Conservation (phyloP, 768 basidiomycete genomes). For the Calocera viscosa region DNA sequence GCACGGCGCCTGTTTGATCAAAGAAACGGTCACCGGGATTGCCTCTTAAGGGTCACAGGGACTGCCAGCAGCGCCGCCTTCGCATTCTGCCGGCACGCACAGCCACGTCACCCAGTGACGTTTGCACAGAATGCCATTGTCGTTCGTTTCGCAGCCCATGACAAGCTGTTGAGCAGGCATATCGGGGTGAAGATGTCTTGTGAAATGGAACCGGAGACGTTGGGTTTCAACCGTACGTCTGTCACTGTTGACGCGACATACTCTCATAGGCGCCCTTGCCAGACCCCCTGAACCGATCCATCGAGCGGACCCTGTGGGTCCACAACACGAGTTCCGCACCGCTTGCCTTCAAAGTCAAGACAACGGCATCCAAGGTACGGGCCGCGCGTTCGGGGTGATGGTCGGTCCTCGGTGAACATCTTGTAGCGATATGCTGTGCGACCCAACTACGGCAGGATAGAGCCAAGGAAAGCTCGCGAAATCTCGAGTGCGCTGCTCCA, state of each 20-base stretch:
- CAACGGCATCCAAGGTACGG: neutral
- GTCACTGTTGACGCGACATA: neutral
- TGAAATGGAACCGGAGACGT: neutral
- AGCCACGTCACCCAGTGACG: too few relatives aligned
- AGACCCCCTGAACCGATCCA: neutral
- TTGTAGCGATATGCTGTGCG: neutral
- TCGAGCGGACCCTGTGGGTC: neutral
- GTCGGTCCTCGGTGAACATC: neutral
- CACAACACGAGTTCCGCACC: neutral
- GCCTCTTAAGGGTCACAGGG: too few relatives aligned
- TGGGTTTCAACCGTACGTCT: neutral
- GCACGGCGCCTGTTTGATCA: too few relatives aligned
- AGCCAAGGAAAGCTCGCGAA: neutral
- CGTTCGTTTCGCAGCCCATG: neutral
- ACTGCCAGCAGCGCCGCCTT: neutral
- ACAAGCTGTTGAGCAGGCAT: neutral
- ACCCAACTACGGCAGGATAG: neutral
- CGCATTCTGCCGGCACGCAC: too few relatives aligned
- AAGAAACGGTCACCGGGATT: too few relatives aligned
- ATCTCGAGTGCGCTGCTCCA: neutral
- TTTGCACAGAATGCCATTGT: neutral
- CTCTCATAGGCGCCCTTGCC: neutral
- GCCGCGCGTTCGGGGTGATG: neutral
- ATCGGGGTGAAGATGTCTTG: neutral
- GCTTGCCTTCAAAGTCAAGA: constrained; percentile 1